These are phyloP conservation scores for Ophiostoma sp. DNA, from an alignment of 2,329 filamentous ascomycete genomes.

Conservation along the genomic window DNA sequence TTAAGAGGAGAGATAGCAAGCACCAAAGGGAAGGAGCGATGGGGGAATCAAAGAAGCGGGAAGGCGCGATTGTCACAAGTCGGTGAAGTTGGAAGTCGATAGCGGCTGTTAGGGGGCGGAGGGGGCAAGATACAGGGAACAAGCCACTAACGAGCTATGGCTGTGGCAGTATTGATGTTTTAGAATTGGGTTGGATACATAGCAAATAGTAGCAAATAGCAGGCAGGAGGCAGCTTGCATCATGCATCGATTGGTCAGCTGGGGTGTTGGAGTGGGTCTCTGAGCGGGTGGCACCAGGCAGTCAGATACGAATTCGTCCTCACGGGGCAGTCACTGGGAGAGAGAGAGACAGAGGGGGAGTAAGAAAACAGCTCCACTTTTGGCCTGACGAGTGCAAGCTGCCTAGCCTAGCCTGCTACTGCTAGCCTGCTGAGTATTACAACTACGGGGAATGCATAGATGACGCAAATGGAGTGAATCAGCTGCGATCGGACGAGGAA, in stretches of 20 bases:
- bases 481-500: slow-evolving; percentile 1
- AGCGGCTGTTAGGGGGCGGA: background rate
- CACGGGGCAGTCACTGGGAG: background rate
- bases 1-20: background rate
- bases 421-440: too few relatives aligned
- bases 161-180: background rate
- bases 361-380: background rate
- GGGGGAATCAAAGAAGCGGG: background rate
- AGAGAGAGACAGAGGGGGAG: background rate
- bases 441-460: background rate
- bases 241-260: background rate
- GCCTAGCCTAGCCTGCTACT: background rate
- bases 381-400: background rate
- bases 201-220: background rate
- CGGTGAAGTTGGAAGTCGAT: background rate
- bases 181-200: background rate
- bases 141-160: background rate
- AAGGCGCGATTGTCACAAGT: background rate
- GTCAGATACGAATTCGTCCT: background rate
- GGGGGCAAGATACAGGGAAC: background rate
- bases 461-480: slow-evolving; percentile 7
- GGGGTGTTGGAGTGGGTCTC: background rate
- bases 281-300: background rate
- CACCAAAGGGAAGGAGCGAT: slow-evolving; percentile 1
- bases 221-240: background rate